phyloP scores from a whole-genome alignment of 2,329 filamentous ascomycete species.

The Hymenoscyphus salicellus region DNA sequence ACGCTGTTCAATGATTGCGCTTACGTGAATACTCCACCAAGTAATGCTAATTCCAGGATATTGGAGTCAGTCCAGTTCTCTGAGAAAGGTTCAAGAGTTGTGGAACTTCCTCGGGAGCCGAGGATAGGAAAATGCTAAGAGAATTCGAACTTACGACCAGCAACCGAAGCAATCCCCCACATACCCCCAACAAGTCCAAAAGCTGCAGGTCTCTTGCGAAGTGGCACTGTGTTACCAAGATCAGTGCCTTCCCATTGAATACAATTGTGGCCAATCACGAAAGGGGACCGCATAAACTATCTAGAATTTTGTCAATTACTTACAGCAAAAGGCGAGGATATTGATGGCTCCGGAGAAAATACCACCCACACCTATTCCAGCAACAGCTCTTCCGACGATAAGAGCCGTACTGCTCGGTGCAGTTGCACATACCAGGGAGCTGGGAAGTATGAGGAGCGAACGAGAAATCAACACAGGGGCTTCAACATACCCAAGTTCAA shows the following conservation, averaged over 20 bases:
- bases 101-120: no score
- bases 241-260: not conserved
- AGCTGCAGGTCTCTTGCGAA: slow-evolving; percentile 29
- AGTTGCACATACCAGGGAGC: slow-evolving; percentile 36
- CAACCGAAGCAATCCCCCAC: slow-evolving; percentile 33
- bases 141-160: slow-evolving; percentile 25
- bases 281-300: not conserved
- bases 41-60: slow-evolving; percentile 17
- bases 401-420: slow-evolving; percentile 36
- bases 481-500: slow-evolving; percentile 34
- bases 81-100: no score
- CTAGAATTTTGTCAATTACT: slow-evolving; percentile 9
- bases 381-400: slow-evolving; percentile 37
- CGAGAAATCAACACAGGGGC: slow-evolving; percentile 12
- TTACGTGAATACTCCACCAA: slow-evolving; percentile 29
- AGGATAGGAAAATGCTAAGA: no score
- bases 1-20: slow-evolving; percentile 15
- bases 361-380: slow-evolving; percentile 35
- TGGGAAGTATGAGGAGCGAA: slow-evolving; percentile 22
- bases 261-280: no score
- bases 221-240: slow-evolving; percentile 23
- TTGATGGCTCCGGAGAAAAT: slow-evolving; percentile 36
- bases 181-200: slow-evolving; percentile 32
- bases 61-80: no score
- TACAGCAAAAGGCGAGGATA: slow-evolving; percentile 33